These are phyloP conservation scores for slime mould (Dictyostelium discoideum) DNA, from an alignment of 78 protist species.

Conservation along the genomic window DNA sequence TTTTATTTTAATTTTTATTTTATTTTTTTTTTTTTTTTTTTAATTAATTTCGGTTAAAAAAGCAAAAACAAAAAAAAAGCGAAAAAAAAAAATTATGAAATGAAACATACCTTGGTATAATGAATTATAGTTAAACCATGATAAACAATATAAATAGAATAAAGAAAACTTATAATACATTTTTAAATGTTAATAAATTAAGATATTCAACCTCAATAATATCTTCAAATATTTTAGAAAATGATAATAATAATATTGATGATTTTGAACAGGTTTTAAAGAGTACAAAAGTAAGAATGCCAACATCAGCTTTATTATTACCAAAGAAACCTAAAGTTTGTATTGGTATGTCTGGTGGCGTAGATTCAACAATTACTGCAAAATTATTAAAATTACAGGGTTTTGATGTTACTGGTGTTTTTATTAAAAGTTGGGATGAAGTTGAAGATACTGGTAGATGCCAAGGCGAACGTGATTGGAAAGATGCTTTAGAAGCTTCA, in stretches of 20 bases:
- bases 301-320: neutral
- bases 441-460: conserved; percentile 85
- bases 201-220: neutral
- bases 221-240: neutral
- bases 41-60: too few relatives aligned
- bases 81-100: neutral
- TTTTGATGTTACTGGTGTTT: conserved; percentile 79
- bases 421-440: conserved; percentile 89
- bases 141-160: neutral
- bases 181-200: neutral
- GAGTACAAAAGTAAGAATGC: neutral
- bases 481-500: conserved; percentile 75
- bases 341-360: conserved; percentile 88
- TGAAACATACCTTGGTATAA: too few relatives aligned
- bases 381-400: conserved; percentile 66
- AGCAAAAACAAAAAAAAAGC: neutral
- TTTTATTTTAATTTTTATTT: too few relatives aligned
- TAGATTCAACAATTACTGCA: conserved; percentile 84
- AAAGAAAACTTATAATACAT: neutral
- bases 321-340: conserved; percentile 51
- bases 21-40: too few relatives aligned
- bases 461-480: conserved; percentile 76
- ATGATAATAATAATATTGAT: neutral
- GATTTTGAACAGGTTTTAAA: neutral
- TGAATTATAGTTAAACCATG: neutral